Percentiles rank a stretch among this genome's conserved stretches.
These are phyloP conservation scores for Elongisporangium prolatum DNA, from an alignment of 352 stramenopile species.

Conservation along the genomic window DNA sequence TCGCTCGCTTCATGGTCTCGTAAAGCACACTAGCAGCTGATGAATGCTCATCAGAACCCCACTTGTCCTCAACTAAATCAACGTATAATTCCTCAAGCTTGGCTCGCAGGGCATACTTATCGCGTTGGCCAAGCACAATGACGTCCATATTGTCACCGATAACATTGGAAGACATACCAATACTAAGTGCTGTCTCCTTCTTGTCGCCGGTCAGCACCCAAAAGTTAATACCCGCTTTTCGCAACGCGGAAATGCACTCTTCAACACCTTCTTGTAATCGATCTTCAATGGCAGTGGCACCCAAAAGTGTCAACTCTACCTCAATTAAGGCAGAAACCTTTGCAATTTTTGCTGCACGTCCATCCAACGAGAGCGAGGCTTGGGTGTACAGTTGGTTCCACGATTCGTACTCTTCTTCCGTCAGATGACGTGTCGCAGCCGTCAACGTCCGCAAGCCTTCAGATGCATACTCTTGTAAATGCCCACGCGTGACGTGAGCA, in stretches of 20 bases:
- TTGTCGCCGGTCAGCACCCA: constrained; percentile 95
- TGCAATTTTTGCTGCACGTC: constrained; percentile 67
- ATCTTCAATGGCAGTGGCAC: constrained; percentile 92
- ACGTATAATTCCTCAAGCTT: constrained; percentile 84
- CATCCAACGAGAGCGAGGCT: constrained; percentile 72
- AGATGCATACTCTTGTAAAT: constrained; percentile 82
- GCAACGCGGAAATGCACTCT: constrained; percentile 89
- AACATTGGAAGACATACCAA: constrained; percentile 87
- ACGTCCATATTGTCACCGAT: constrained; percentile 90
- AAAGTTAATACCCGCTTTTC: constrained; percentile 93
- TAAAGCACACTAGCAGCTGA: constrained; percentile 70
- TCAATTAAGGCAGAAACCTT: constrained; percentile 80
- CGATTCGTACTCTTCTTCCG: constrained; percentile 63
- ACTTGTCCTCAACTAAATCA: constrained; percentile 85
- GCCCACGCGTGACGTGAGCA: constrained; percentile 68
- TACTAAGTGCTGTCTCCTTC: constrained; percentile 84
- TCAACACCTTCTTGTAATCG: constrained; percentile 91
- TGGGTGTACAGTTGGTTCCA: constrained; percentile 71
- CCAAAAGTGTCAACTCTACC: constrained; percentile 81
- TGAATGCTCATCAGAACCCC: constrained; percentile 79
- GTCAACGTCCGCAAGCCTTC: constrained; percentile 75
- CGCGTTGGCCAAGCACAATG: constrained; percentile 77
- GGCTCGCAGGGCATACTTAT: constrained; percentile 69
- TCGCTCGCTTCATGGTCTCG: constrained; percentile 68
- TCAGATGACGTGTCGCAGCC: constrained; percentile 64